Conservation (phyloP, 257 asterid species). For the Cinchona pubescens region DNA sequence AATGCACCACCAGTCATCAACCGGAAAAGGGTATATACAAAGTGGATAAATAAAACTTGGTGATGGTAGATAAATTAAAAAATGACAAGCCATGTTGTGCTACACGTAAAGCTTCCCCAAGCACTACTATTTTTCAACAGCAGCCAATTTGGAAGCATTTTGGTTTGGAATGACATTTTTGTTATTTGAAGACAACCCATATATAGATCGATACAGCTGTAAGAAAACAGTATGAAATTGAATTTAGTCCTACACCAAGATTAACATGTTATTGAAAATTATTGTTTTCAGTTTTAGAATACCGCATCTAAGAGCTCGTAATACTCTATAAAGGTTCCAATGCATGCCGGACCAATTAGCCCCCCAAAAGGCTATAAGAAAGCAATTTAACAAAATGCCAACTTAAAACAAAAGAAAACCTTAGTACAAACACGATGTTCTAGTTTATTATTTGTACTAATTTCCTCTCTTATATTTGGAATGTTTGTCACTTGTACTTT, state of each 20-base stretch:
- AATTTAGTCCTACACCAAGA: background rate
- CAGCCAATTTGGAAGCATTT: constrained; percentile 18
- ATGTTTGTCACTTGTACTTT: too few species aligned
- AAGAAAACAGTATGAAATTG: background rate
- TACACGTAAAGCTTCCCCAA: constrained; percentile 10
- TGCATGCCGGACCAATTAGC: too few species aligned
- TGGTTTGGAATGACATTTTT: background rate
- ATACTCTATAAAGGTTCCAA: too few species aligned
- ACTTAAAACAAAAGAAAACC: too few species aligned
- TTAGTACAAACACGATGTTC: too few species aligned
- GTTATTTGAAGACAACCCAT: background rate
- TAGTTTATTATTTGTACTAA: too few species aligned
- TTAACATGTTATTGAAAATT: background rate
- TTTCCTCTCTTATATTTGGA: too few species aligned
- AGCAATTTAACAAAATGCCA: too few species aligned
- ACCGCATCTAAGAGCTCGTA: too few species aligned
- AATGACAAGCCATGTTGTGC: background rate
- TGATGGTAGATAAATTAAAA: background rate
- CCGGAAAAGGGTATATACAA: background rate
- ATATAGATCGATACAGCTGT: background rate
- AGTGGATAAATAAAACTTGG: background rate
- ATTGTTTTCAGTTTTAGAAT: too few species aligned
- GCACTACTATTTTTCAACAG: constrained; percentile 15
- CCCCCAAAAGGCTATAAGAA: too few species aligned
- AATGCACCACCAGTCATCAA: background rate